A percentile compares a stretch with the other conserved stretches of the same genome.
These are phyloP conservation scores for Annulohypoxylon maeteangense DNA, from an alignment of 495 filamentous ascomycete species.

Conservation along the genomic window DNA sequence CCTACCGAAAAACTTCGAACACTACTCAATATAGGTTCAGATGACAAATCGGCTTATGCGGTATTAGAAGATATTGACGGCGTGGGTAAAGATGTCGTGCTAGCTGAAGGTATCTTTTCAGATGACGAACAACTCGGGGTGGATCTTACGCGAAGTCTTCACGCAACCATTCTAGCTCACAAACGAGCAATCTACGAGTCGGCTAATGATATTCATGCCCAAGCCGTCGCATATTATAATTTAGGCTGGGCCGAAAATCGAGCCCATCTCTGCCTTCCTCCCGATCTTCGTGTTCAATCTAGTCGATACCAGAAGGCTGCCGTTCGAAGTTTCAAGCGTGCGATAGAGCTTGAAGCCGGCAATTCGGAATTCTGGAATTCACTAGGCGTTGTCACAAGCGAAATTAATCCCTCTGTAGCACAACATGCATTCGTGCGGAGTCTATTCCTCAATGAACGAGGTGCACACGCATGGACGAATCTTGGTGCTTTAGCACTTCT, in stretches of 20 bases:
- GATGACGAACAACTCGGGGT: conserved; percentile 60
- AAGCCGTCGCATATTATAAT: conserved; percentile 96
- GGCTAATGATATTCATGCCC: conserved; percentile 82
- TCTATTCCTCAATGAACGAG: conserved; percentile 89
- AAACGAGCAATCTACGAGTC: conserved; percentile 84
- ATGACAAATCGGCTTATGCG: conserved; percentile 66
- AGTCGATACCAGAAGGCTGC: conserved; percentile 80
- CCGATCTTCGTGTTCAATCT: conserved; percentile 57
- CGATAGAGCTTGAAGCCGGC: conserved; percentile 94
- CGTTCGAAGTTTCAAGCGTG: conserved; percentile 92
- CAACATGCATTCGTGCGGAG: conserved; percentile 96
- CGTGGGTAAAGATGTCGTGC: conserved; percentile 64
- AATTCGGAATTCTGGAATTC: conserved; percentile 99
- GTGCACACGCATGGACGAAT: conserved; percentile 87
- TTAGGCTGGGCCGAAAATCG: conserved; percentile 92
- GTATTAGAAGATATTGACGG: conserved; percentile 76
- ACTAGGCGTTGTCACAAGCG: conserved; percentile 87
- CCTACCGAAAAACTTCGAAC: conserved; percentile 63
- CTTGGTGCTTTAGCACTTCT: conserved; percentile 86
- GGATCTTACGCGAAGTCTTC: conserved; percentile 62
- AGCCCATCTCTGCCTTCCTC: conserved; percentile 72
- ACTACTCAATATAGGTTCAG: conserved; percentile 64
- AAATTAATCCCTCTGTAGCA: conserved; percentile 83
- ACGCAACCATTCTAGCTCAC: conserved; percentile 81
- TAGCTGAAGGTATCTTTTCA: conserved; percentile 53